Evolutionary conservation across 805 yeast genomes (phyloP).

Genomic region (Zygosaccharomyces lentus): DNA sequence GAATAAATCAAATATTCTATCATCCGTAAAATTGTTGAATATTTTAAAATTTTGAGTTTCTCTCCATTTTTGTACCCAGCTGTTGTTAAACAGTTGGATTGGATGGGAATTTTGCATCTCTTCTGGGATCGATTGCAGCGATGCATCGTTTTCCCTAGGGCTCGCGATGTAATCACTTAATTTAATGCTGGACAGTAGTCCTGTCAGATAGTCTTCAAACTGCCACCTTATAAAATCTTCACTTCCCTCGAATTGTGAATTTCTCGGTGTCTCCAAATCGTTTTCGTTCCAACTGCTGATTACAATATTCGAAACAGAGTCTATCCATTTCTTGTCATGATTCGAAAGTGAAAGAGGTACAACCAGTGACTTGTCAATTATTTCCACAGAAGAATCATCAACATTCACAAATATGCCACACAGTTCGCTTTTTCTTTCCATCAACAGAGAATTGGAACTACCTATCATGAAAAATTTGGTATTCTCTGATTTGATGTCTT

Average conservation of each 20-base stretch:
- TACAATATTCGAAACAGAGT: constrained; percentile 50
- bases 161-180: constrained; percentile 52
- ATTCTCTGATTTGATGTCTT: constrained; percentile 54
- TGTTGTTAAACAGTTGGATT: constrained; percentile 40
- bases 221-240: constrained; percentile 86
- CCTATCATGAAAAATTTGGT: constrained; percentile 73
- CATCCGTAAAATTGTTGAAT: constrained; percentile 57
- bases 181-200: constrained; percentile 68
- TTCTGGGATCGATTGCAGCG: constrained; percentile 31
- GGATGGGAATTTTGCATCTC: constrained; percentile 33
- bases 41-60: constrained; percentile 50
- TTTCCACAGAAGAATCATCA: constrained; percentile 48
- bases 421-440: constrained; percentile 55
- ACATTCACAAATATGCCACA: constrained; percentile 73
- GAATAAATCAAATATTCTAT: constrained; percentile 61
- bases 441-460: constrained; percentile 76
- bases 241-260: constrained; percentile 57
- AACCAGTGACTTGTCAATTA: constrained; percentile 40
- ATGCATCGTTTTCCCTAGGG: constrained; percentile 37
- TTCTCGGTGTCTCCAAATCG: constrained; percentile 39
- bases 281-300: constrained; percentile 40
- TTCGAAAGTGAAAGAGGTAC: constrained; percentile 45
- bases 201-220: constrained; percentile 85
- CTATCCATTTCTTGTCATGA: constrained; percentile 74
- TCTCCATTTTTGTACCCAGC: constrained; percentile 52